Conservation (phyloP, 306 rosid species). For the Geum urbanum region DNA sequence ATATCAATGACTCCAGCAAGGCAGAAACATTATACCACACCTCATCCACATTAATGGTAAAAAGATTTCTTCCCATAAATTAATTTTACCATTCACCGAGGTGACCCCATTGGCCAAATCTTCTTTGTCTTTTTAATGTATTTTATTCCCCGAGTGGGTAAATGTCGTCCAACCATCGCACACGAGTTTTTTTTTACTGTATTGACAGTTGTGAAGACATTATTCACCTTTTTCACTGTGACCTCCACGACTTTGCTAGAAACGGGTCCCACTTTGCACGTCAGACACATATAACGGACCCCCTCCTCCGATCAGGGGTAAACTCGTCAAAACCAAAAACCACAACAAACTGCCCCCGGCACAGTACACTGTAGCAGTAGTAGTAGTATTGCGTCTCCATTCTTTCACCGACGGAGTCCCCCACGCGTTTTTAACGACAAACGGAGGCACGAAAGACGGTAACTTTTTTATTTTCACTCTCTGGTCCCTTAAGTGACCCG, state of each 20-base stretch:
- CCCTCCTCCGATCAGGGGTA: not conserved
- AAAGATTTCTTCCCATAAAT: not conserved
- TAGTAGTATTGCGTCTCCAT: slow-evolving; percentile 5
- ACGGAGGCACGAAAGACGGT: slow-evolving; percentile 10
- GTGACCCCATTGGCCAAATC: not conserved
- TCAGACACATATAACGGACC: not conserved
- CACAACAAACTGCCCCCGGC: too few relatives aligned
- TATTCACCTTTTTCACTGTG: not conserved
- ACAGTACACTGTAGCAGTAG: not conserved
- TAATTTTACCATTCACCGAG: not conserved
- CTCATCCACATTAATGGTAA: not conserved
- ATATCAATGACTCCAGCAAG: too few relatives aligned
- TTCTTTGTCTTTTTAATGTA: too few relatives aligned
- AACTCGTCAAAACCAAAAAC: not conserved
- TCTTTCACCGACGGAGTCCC: slow-evolving; percentile 40
- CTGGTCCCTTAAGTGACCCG: slow-evolving; percentile 36
- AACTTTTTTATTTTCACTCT: not conserved
- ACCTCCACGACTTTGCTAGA: not conserved
- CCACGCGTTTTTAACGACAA: slow-evolving; percentile 35
- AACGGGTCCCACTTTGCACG: not conserved
- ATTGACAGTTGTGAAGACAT: too few relatives aligned
- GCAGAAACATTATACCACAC: not conserved
- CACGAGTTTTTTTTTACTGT: not conserved
- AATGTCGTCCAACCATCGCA: not conserved
- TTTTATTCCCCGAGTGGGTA: too few relatives aligned